Evolutionary conservation across 495 filamentous ascomycete genomes (phyloP), one percentile per base, ranked within the genome.

Genomic region (Xylaria grammica): DNA sequence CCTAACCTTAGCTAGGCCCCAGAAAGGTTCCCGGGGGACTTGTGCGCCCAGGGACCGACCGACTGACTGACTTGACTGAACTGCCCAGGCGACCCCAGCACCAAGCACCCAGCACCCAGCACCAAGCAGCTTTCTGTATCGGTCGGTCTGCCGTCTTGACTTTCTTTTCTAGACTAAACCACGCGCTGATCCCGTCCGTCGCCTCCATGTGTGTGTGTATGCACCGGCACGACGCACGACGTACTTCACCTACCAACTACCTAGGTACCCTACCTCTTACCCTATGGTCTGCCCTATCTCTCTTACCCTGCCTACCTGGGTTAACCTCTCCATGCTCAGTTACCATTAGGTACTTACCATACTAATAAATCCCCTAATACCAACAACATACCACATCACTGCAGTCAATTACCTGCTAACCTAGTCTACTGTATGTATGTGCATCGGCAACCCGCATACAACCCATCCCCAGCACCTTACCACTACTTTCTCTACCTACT

Each of bases 121-220:
- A 34, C 29, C 51, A 22, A 26, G 50, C 29, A 54, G 40, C 40
- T 42, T 42, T 17, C 34, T 6, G 24, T 48, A 42, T 59, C 51
- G 30, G 15, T 22, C 53, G 22, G 50, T 63, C 60, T 55, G 50
- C 50, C 50, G 60, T 40, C 49, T 30, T 20, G 22, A 48, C 27
- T 55, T 30, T 45, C 40, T 26, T 54, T n/a, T n/a, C n/a, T n/a
- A n/a, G n/a, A n/a, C 19, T 45, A 36, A 55, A 63, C 60, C 60
- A 63, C 60, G 60, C 60, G 60, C 60, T 63, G 60, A 63, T 63
- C 60, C 60, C 60, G 56, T 59, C 20, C 42, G 4, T 20, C 19
- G 13, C 45, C 45, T 49, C n/a, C n/a, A n/a, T n/a, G 15, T 17
- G 5, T 44, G n/a, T n/a, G n/a, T n/a, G n/a, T n/a, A n/a, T n/a